Conservation (phyloP, 768 basidiomycete genomes). For the Peribolospora baueri region DNA sequence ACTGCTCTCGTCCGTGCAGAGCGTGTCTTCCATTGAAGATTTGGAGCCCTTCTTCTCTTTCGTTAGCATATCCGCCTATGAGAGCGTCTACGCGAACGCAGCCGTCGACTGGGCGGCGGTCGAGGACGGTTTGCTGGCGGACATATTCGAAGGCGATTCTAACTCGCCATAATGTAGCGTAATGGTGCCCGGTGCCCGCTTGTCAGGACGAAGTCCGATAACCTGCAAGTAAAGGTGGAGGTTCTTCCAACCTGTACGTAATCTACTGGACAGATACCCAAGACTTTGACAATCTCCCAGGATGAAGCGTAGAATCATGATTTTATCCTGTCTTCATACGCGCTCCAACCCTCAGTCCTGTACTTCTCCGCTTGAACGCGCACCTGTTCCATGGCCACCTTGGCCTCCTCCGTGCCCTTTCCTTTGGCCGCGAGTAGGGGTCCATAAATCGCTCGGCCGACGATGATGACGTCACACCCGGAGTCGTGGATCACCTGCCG, state of each 20-base stretch:
- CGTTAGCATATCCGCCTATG: constrained; percentile 68
- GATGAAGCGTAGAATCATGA: too few relatives aligned
- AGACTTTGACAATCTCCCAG: too few relatives aligned
- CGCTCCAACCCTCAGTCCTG: constrained; percentile 63
- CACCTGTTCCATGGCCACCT: constrained; percentile 24
- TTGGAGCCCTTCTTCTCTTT: constrained; percentile 74
- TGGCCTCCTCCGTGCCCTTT: constrained; percentile 21
- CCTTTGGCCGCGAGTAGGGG: constrained; percentile 16
- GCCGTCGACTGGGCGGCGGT: constrained; percentile 78
- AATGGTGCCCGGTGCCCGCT: too few relatives aligned
- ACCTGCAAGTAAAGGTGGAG: too few relatives aligned
- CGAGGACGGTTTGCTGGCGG: constrained; percentile 51
- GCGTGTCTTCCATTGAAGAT: constrained; percentile 43
- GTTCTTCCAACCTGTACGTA: too few relatives aligned
- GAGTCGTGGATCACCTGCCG: constrained; percentile 49
- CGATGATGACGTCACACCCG: constrained; percentile 90
- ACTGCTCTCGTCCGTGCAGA: constrained; percentile 35
- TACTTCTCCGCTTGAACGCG: constrained; percentile 54
- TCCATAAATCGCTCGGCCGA: constrained; percentile 83
- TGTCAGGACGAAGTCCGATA: too few relatives aligned
- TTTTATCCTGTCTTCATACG: constrained; percentile 40
- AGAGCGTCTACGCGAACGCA: constrained; percentile 62
- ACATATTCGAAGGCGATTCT: constrained; percentile 50
- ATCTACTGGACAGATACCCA: too few relatives aligned
- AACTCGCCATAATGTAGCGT: neutral